phyloP scores from a whole-genome alignment of 768 basidiomycete species.

The Boletus insuetus region DNA sequence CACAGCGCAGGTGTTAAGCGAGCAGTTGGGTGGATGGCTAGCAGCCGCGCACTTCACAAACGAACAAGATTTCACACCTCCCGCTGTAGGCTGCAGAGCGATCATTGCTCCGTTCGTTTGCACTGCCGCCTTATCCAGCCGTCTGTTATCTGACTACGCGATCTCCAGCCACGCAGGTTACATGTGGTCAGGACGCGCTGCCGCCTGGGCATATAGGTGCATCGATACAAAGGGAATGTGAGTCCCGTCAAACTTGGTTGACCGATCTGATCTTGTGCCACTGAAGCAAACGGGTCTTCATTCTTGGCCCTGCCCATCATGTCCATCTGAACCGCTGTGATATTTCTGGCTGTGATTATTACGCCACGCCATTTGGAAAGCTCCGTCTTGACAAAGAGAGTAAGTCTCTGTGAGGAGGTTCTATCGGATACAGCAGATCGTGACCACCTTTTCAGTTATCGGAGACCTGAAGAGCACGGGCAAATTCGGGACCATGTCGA shows the following conservation, averaged over 20 bases:
- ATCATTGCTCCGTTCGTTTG: constrained; percentile 88
- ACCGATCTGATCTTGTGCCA: constrained; percentile 5
- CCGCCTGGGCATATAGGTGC: constrained; percentile 94
- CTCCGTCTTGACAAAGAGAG: constrained; percentile 78
- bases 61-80: constrained; percentile 53
- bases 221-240: constrained; percentile 83
- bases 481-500: constrained; percentile 66
- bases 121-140: not conserved
- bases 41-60: constrained; percentile 48
- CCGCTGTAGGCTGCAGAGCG: constrained; percentile 73
- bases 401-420: constrained; percentile 37
- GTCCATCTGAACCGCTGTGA: constrained; percentile 86
- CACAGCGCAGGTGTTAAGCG: constrained; percentile 54
- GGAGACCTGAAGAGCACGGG: constrained; percentile 11
- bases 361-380: constrained; percentile 83
- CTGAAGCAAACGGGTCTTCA: constrained; percentile 82
- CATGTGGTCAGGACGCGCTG: constrained; percentile 88
- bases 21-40: constrained; percentile 66
- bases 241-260: constrained; percentile 26
- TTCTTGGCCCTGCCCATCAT: constrained; percentile 96
- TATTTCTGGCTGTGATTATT: constrained; percentile 70
- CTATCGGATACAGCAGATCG: not conserved
- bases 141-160: constrained; percentile 4
- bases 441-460: constrained; percentile 16
- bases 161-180: constrained; percentile 87